Base-by-base conservation (phyloP, 2,329 filamentous ascomycete genomes). In the Ophiostoma australiae region DNA sequence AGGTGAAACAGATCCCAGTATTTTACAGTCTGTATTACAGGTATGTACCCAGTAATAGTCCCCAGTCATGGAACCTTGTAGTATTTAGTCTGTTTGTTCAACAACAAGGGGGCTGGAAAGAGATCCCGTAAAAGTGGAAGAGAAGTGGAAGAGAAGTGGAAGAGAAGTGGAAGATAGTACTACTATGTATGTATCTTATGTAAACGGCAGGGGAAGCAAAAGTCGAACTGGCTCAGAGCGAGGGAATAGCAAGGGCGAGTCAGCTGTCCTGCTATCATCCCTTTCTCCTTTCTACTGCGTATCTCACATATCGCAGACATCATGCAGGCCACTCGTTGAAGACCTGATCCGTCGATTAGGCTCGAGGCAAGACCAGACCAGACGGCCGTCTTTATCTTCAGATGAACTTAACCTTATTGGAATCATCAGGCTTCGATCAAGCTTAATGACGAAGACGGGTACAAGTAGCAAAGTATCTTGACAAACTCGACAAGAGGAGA, bases 1-100 rank as follows among this genome's bases (percentile, higher is more conserved):
- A 33, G 27, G 27, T 63, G 58, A 63, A 33, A 63, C 58, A 63
- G 23, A 35, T 63, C 55, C 55, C 58, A 63, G 23, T 58, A 58
- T 58, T 48, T 48, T 44, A 48, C 4, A 48, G 17, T 48, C 44
- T 20, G 15, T 48, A 48, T 48, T 48, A 48, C 44, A 48, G 20
- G 20, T 48, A 48, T 48, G 44, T 48, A 58, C 52, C 52, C 52
- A 58, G 52, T 58, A 58, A 58, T 7, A 8, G 44, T 48, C 44
- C 17, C 44, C 44, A 48, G 17, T 55, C 48, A 58, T 58, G 27
- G 23, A 58, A 58, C 52, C 52, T 58, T 58, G 52, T 58, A 58
- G 15, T 20, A n/a, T 48, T 48, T 58, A 27, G 52, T 58, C 52
- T 58, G 52, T 58, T 58, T 58, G 52, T 27, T 55, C 52, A 13